Evolutionary conservation across 2,329 filamentous ascomycete species (phyloP).

Genomic region (Proliferodiscus dingleyae): DNA sequence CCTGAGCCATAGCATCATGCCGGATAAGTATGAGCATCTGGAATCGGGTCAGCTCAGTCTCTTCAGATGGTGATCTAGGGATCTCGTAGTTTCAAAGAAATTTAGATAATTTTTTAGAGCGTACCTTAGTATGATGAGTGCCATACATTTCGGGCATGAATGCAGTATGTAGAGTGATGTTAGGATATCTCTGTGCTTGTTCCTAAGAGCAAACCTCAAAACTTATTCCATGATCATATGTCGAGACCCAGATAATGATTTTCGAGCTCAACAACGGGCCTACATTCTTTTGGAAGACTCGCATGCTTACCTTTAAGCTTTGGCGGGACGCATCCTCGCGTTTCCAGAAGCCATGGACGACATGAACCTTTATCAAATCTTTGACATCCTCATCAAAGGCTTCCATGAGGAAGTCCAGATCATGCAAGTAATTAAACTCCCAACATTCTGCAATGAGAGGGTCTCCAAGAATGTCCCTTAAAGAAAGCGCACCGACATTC

Average conservation of each 20-base stretch:
- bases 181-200: slow-evolving; percentile 55
- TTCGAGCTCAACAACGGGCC: too few species aligned
- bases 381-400: slow-evolving; percentile 51
- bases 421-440: slow-evolving; percentile 52
- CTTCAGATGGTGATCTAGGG: too few species aligned
- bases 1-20: slow-evolving; percentile 69
- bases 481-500: slow-evolving; percentile 51
- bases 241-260: too few species aligned
- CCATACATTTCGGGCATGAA: slow-evolving; percentile 82
- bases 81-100: too few species aligned
- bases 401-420: slow-evolving; percentile 55
- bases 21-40: slow-evolving; percentile 85
- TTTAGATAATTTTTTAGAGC: not conserved
- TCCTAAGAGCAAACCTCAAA: slow-evolving; percentile 45
- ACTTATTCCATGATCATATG: too few species aligned
- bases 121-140: slow-evolving; percentile 60
- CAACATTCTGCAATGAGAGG: slow-evolving; percentile 52
- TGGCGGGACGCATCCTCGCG: slow-evolving; percentile 52
- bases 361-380: slow-evolving; percentile 47
- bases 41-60: slow-evolving; percentile 3
- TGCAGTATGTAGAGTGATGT: slow-evolving; percentile 67
- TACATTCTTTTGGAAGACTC: too few species aligned
- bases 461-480: slow-evolving; percentile 55
- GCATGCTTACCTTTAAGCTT: slow-evolving; percentile 39
- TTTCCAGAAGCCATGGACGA: slow-evolving; percentile 64